Evolutionary conservation across 2,329 filamentous ascomycete species (phyloP).

Genomic region (Claviceps sorghi): DNA sequence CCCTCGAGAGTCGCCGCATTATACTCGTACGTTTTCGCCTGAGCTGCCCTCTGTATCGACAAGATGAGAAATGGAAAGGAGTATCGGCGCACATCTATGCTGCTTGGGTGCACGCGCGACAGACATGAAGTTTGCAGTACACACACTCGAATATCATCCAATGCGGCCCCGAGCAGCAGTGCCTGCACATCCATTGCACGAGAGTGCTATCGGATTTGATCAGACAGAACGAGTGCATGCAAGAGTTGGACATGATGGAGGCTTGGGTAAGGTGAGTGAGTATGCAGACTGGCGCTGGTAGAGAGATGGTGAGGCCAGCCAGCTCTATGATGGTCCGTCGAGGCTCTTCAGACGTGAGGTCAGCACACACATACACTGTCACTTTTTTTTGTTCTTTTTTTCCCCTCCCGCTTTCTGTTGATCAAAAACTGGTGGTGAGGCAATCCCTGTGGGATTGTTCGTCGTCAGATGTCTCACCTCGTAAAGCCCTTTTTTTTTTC

Average conservation of each 20-base stretch:
- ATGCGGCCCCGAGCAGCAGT: conserved; percentile 49
- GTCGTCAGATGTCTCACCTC: not conserved
- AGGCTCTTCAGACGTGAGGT: not conserved
- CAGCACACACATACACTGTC: not conserved
- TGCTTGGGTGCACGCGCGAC: conserved; percentile 39
- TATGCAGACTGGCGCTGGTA: not conserved
- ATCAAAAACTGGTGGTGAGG: not conserved
- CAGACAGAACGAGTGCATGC: conserved; percentile 48
- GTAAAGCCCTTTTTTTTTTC: not conserved
- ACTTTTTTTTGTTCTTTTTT: not conserved
- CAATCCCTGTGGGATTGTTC: not conserved
- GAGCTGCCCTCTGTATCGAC: not conserved
- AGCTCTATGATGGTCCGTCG: not conserved
- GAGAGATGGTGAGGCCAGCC: not conserved
- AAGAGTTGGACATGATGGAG: conserved; percentile 35
- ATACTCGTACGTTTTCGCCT: not conserved
- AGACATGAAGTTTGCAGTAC: conserved; percentile 53
- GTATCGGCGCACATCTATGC: conserved; percentile 7
- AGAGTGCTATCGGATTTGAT: conserved; percentile 53
- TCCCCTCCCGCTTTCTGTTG: too few relatives aligned
- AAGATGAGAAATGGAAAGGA: not conserved
- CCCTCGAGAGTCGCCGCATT: not conserved
- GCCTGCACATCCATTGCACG: conserved; percentile 50
- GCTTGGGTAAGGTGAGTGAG: not conserved
- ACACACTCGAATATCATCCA: conserved; percentile 57